Evolutionary conservation across 345 rosid species (phyloP).

Genomic region (Populus ilicifolia): DNA sequence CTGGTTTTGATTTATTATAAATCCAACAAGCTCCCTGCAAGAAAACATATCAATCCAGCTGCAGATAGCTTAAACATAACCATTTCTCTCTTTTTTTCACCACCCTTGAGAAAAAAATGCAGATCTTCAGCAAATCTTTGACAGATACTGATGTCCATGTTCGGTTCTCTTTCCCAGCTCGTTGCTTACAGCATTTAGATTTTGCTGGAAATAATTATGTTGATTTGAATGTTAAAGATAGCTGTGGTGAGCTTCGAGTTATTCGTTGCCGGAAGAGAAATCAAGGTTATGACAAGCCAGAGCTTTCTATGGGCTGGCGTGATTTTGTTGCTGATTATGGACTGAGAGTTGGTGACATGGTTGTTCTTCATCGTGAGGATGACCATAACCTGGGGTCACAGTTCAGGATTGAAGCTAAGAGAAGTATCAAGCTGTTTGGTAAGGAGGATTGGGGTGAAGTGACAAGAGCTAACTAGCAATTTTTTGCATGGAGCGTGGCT

Average conservation of each 20-base stretch:
- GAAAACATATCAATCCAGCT: too few relatives aligned
- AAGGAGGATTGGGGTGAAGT: neutral
- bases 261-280: neutral
- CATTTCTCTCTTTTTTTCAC: too few relatives aligned
- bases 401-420: neutral
- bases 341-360: neutral
- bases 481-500: neutral
- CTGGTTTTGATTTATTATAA: too few relatives aligned
- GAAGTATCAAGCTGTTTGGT: neutral
- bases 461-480: neutral
- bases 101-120: neutral
- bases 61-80: too few relatives aligned
- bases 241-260: too few relatives aligned
- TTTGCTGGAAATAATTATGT: neutral
- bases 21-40: too few relatives aligned
- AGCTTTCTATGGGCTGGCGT: neutral
- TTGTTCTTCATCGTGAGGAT: neutral
- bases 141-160: neutral
- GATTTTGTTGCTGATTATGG: neutral
- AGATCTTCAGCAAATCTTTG: neutral
- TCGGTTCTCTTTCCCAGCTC: neutral
- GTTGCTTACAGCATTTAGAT: neutral
- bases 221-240: neutral
- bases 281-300: neutral
- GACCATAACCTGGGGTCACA: neutral